Conservation (phyloP, 495 filamentous ascomycete species). For the Penicillium turbatum region DNA sequence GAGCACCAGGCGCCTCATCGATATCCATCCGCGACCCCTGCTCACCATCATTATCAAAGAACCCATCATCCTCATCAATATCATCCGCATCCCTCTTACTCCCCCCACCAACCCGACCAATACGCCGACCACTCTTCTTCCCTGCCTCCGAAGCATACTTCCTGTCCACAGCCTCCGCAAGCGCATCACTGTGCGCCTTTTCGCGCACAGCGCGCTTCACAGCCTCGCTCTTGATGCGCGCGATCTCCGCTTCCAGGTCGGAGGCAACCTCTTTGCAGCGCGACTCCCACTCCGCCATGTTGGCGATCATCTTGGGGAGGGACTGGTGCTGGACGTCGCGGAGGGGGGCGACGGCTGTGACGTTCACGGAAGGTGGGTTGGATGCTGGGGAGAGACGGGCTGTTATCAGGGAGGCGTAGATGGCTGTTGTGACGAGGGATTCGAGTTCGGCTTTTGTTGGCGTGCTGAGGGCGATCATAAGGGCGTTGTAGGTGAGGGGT, state of each 20-base stretch:
- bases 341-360: conserved; percentile 75
- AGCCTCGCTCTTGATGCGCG: conserved; percentile 50
- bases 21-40: conserved; percentile 47
- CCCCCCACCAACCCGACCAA: conserved; percentile 24
- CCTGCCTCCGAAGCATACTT: conserved; percentile 14
- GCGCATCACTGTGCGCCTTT: conserved; percentile 38
- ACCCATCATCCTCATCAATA: conserved; percentile 45
- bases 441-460: conserved; percentile 69
- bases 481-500: conserved; percentile 66
- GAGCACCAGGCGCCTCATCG: conserved; percentile 35
- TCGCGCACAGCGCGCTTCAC: conserved; percentile 49
- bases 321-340: conserved; percentile 75
- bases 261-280: conserved; percentile 71
- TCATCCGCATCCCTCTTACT: conserved; percentile 45
- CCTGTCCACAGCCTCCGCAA: conserved; percentile 43
- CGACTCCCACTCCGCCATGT: conserved; percentile 67
- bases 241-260: conserved; percentile 71
- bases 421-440: conserved; percentile 80
- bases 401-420: conserved; percentile 77
- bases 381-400: conserved; percentile 74
- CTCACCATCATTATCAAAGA: conserved; percentile 47
- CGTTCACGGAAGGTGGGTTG: conserved; percentile 60
- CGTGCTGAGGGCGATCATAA: conserved; percentile 65
- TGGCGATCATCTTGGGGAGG: conserved; percentile 59
- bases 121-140: conserved; percentile 12